These are phyloP conservation scores for Alternaria sp. DNA, from an alignment of 2,329 filamentous ascomycete species.

Conservation along the genomic window DNA sequence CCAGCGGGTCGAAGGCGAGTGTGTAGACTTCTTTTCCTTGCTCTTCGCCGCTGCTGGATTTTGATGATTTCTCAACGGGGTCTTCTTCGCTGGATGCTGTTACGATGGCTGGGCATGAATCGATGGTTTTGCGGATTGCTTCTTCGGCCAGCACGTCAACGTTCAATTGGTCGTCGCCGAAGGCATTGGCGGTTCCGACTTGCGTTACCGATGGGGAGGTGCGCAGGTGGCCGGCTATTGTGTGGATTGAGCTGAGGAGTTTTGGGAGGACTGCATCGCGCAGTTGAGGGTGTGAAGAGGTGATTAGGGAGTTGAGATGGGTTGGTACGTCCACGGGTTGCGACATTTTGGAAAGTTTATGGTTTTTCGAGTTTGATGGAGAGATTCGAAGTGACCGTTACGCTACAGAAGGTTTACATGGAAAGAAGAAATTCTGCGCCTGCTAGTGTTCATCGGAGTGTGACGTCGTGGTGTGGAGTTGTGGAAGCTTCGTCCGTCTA, in stretches of 20 bases:
- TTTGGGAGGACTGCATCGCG: conserved; percentile 20
- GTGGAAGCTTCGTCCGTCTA: not conserved
- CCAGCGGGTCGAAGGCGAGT: conserved; percentile 68
- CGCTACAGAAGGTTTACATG: too few relatives aligned
- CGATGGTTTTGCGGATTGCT: conserved; percentile 61
- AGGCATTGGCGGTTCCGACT: conserved; percentile 56
- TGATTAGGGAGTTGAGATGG: conserved; percentile 7
- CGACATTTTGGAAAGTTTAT: conserved; percentile 2
- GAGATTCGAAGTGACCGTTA: not conserved
- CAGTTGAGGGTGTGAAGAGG: conserved; percentile 5
- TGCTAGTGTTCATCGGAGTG: conserved; percentile 2
- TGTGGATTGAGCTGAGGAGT: conserved; percentile 21
- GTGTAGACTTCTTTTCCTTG: conserved; percentile 53
- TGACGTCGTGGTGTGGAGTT: conserved; percentile 18
- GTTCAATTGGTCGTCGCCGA: conserved; percentile 64
- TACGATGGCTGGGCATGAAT: conserved; percentile 59
- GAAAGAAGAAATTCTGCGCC: conserved; percentile 2
- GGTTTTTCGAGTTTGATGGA: not conserved
- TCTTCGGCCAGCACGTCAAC: conserved; percentile 66
- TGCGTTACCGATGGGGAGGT: conserved; percentile 25
- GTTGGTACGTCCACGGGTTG: conserved; percentile 1
- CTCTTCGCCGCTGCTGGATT: conserved; percentile 20
- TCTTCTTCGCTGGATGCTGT: conserved; percentile 70
- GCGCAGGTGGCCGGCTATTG: conserved; percentile 23
- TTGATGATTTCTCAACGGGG: conserved; percentile 53